These are phyloP conservation scores for Hyaloperonospora brassicae DNA, from an alignment of 352 stramenopile species.

Conservation along the genomic window DNA sequence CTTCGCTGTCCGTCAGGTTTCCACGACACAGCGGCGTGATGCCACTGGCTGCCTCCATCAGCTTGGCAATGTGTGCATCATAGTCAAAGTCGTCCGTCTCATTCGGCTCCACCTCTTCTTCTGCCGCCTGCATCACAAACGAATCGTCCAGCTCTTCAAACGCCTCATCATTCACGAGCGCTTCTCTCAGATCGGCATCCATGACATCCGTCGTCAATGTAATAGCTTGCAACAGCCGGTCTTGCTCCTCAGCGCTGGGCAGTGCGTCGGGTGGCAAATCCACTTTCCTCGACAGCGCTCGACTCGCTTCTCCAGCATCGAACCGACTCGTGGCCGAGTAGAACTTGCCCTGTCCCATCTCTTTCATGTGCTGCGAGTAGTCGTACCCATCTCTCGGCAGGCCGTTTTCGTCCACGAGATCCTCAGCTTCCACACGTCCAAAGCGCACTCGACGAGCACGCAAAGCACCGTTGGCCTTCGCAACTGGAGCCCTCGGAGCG, in stretches of 20 bases:
- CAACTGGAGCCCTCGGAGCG: conserved; percentile 15
- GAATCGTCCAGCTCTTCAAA: conserved; percentile 90
- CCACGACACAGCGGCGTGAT: conserved; percentile 53
- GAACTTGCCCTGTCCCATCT: conserved; percentile 83
- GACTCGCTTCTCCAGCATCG: conserved; percentile 34
- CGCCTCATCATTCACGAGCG: conserved; percentile 69
- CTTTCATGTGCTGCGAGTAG: conserved; percentile 89
- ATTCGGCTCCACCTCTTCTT: conserved; percentile 33
- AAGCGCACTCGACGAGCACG: conserved; percentile 60
- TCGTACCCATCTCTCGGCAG: conserved; percentile 90
- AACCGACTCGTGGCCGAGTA: conserved; percentile 71
- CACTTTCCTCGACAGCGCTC: conserved; percentile 48
- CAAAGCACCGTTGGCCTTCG: conserved; percentile 26
- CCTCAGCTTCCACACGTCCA: conserved; percentile 49
- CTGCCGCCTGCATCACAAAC: conserved; percentile 79
- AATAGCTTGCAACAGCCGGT: conserved; percentile 76
- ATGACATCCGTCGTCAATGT: conserved; percentile 82
- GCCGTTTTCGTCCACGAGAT: conserved; percentile 82
- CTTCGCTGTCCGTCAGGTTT: conserved; percentile 62
- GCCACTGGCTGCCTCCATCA: conserved; percentile 84
- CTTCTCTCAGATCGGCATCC: conserved; percentile 80
- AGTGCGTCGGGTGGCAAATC: conserved; percentile 62
- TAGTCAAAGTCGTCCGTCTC: conserved; percentile 82
- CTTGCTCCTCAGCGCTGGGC: conserved; percentile 57
- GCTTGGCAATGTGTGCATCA: conserved; percentile 88